A percentile compares a stretch with the other conserved stretches of the same genome.
These are phyloP conservation scores for Hippophae tibetana DNA, from an alignment of 306 rosid species.

Conservation along the genomic window DNA sequence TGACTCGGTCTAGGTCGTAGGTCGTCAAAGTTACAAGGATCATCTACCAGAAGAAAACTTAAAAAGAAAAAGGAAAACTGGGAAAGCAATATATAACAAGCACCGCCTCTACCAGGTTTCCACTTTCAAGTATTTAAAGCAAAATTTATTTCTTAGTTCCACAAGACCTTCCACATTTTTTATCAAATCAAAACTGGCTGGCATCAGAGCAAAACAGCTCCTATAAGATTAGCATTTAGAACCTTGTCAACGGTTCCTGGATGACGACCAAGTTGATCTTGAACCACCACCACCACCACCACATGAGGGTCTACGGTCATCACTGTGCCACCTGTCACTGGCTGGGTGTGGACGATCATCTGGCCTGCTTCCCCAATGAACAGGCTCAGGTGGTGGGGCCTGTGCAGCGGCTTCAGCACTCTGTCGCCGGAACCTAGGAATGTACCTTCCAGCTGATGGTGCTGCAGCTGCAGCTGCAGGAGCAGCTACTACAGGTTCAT, in stretches of 20 bases:
- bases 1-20: too few relatives aligned
- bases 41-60: too few relatives aligned
- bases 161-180: conserved; percentile 1
- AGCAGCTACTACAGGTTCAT: conserved; percentile 25
- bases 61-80: too few relatives aligned
- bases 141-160: neutral
- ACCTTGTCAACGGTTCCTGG: conserved; percentile 40
- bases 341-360: conserved; percentile 23
- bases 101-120: conserved; percentile 8
- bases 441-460: conserved; percentile 43
- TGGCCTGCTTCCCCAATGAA: conserved; percentile 40
- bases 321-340: conserved; percentile 61
- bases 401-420: conserved; percentile 27
- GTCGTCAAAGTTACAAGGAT: too few relatives aligned
- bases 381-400: conserved; percentile 45
- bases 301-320: conserved; percentile 38
- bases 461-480: conserved; percentile 38
- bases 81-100: too few relatives aligned
- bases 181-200: conserved; percentile 18
- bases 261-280: conserved; percentile 67
- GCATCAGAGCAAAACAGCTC: neutral
- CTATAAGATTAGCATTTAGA: conserved; percentile 29
- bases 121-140: neutral
- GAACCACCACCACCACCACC: conserved; percentile 22
- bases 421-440: conserved; percentile 52